A percentile compares a stretch with the other conserved stretches of the same genome.
Evolutionary conservation across 257 asterid genomes (phyloP).

Genomic region (Echium plantagineum): DNA sequence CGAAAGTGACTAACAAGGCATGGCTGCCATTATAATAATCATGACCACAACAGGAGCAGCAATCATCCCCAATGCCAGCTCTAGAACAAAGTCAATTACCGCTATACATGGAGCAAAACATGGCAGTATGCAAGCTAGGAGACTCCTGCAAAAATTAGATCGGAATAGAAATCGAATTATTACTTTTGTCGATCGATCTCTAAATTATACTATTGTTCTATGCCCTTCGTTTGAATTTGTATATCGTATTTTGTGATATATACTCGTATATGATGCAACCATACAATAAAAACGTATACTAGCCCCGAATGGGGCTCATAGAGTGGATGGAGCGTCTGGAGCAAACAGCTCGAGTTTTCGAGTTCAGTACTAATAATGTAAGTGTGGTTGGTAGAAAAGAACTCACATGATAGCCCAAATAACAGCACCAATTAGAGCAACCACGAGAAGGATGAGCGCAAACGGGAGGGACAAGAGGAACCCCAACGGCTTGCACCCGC

Average conservation of each 20-base stretch:
- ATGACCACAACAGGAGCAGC: not conserved
- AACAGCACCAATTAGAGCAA: constrained; percentile 56
- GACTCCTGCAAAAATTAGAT: not conserved
- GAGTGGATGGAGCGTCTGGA: too few species aligned
- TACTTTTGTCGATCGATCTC: too few species aligned
- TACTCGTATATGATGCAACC: too few species aligned
- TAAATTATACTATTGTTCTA: too few species aligned
- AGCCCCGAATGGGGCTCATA: too few species aligned
- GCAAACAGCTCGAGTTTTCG: too few species aligned
- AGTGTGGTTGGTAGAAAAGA: not conserved
- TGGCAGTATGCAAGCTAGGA: not conserved
- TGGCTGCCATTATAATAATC: not conserved
- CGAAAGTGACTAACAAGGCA: not conserved
- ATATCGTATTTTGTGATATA: too few species aligned
- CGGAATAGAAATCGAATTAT: too few species aligned
- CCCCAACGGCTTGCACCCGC: constrained; percentile 32
- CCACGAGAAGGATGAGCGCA: constrained; percentile 51
- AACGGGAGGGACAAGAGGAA: constrained; percentile 57
- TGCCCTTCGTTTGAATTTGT: too few species aligned
- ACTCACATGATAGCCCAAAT: constrained; percentile 67
- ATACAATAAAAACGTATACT: too few species aligned
- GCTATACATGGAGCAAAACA: not conserved
- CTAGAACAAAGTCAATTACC: not conserved
- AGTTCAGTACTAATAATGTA: not conserved
- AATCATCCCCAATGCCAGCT: not conserved